Percentiles rank a stretch among this genome's conserved stretches.
These are phyloP conservation scores for Cocos nucifera DNA, from an alignment of 176 grass and related monocot genomes.

Conservation along the genomic window DNA sequence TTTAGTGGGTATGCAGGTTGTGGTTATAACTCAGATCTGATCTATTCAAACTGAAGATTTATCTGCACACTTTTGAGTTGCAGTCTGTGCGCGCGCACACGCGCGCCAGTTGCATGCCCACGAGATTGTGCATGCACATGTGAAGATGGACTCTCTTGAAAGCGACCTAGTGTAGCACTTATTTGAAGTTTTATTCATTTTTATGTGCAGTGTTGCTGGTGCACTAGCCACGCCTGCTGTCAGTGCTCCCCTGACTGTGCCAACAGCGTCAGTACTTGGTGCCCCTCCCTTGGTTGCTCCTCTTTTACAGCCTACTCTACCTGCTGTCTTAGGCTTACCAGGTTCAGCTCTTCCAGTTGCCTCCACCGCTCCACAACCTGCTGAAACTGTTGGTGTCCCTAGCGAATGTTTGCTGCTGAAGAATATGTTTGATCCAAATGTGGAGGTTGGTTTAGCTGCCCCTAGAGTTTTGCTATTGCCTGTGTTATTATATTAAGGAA, in stretches of 20 bases:
- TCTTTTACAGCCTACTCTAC: slow-evolving; percentile 29
- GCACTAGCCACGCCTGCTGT: slow-evolving; percentile 35
- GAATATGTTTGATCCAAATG: slow-evolving; percentile 90
- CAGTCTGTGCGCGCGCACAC: no score
- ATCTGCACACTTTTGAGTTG: no score
- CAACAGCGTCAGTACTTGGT: slow-evolving; percentile 66
- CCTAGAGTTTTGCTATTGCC: no score
- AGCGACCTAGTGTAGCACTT: no score
- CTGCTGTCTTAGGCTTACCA: slow-evolving; percentile 33
- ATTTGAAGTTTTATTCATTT: no score
- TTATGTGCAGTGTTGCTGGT: slow-evolving; percentile 47
- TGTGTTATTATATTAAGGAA: no score
- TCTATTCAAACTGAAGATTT: no score
- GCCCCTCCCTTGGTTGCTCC: slow-evolving; percentile 39
- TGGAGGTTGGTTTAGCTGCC: slow-evolving; percentile 45
- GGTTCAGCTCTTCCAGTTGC: slow-evolving; percentile 42
- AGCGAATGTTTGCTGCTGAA: slow-evolving; percentile 86
- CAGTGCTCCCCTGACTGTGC: slow-evolving; percentile 25
- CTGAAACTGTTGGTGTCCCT: slow-evolving; percentile 32
- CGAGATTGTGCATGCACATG: no score
- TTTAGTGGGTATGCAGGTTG: neutral
- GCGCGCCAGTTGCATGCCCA: no score
- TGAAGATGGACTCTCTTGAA: no score
- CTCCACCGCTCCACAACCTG: slow-evolving; percentile 9
- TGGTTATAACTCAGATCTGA: no score